A percentile compares a stretch with the other conserved stretches of the same genome.
Evolutionary conservation across 1,284 basidiomycete genomes (phyloP).

Genomic region (Acaromyces ingoldii): DNA sequence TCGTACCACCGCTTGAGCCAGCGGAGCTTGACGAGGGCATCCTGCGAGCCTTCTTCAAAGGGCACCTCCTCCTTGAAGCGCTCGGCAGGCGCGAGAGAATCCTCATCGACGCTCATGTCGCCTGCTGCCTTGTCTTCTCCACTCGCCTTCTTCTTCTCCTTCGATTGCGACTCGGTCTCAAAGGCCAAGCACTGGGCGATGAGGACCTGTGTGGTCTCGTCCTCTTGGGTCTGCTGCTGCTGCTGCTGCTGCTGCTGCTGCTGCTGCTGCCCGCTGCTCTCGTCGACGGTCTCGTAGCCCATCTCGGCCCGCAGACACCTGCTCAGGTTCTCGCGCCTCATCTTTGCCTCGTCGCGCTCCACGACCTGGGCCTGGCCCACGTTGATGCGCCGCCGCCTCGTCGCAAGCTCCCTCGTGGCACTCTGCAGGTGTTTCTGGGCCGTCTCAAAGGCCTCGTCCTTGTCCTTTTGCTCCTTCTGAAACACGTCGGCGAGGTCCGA

Average conservation of each 20-base stretch:
- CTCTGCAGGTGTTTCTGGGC: slow-evolving; percentile 80
- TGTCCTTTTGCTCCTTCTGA: slow-evolving; percentile 73
- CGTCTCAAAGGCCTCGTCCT: slow-evolving; percentile 77
- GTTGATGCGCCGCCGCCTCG: slow-evolving; percentile 63
- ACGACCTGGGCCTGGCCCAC: slow-evolving; percentile 36
- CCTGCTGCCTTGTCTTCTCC: not conserved
- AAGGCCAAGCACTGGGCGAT: not conserved
- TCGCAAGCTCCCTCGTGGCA: slow-evolving; percentile 81
- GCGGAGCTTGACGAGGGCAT: slow-evolving; percentile 28
- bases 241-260: too few species aligned
- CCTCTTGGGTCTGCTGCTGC: too few species aligned
- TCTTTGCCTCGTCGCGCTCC: slow-evolving; percentile 36
- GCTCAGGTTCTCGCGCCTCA: slow-evolving; percentile 28
- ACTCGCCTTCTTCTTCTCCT: not conserved
- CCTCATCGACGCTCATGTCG: slow-evolving; percentile 3
- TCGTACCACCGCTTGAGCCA: slow-evolving; percentile 21
- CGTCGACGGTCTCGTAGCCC: not conserved
- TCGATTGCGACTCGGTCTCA: not conserved
- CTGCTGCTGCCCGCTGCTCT: too few species aligned
- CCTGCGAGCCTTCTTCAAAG: slow-evolving; percentile 7
- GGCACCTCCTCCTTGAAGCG: not conserved
- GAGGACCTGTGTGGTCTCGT: not conserved
- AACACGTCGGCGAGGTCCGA: slow-evolving; percentile 82
- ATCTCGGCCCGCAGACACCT: not conserved
- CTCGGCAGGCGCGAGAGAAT: not conserved